phyloP scores from a whole-genome alignment of 305 asterid genomes.

The Plantago lanceolata region DNA sequence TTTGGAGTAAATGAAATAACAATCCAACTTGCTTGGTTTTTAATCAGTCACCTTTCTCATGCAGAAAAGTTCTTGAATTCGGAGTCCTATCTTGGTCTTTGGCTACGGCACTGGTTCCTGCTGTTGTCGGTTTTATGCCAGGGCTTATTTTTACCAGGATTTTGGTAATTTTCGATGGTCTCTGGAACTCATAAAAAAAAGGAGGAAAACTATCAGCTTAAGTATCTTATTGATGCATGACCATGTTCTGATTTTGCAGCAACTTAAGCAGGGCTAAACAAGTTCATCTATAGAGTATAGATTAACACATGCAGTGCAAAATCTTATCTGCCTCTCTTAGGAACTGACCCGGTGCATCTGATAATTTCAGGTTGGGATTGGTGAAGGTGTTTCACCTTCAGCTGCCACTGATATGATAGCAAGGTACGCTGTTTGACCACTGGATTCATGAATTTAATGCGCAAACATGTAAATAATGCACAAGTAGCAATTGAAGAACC shows the following conservation, averaged over 20 bases:
- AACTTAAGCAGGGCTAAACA: not conserved
- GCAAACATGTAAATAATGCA: not conserved
- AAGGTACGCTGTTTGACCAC: conserved; percentile 46
- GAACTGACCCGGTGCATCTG: conserved; percentile 20
- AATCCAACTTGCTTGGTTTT: conserved; percentile 19
- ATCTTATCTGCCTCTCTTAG: conserved; percentile 6
- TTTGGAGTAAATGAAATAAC: conserved; percentile 12
- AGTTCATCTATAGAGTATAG: not conserved
- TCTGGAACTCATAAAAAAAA: conserved; percentile 13
- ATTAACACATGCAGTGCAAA: not conserved
- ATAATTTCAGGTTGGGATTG: conserved; percentile 80
- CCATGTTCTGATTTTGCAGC: not conserved
- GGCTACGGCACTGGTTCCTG: conserved; percentile 82
- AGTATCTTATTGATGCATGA: not conserved
- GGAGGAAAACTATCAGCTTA: not conserved
- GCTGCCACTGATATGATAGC: conserved; percentile 99
- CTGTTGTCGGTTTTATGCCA: conserved; percentile 87
- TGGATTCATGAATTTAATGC: conserved; percentile 13
- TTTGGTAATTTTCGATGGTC: conserved; percentile 51
- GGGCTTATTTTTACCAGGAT: conserved; percentile 85
- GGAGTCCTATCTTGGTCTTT: conserved; percentile 92
- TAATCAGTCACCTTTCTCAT: conserved; percentile 19
- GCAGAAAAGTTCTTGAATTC: conserved; percentile 82
- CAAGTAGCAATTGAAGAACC: not conserved
- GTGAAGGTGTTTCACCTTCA: conserved; percentile 99